Evolutionary conservation across 2,329 filamentous ascomycete genomes (phyloP).

Genomic region (Aspergillus sp.): DNA sequence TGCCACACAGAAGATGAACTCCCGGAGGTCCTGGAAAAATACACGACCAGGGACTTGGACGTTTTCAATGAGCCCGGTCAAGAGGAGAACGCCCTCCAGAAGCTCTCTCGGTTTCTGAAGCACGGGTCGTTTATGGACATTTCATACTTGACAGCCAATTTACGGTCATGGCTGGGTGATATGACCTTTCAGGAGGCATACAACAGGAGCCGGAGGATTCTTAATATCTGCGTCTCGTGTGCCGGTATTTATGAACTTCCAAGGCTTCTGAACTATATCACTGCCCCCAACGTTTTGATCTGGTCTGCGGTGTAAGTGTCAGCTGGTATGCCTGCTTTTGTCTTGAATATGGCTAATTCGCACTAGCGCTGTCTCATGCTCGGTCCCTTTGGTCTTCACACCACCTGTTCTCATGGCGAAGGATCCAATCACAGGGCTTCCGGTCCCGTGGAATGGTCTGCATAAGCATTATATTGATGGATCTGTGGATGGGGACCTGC

Average conservation of each 20-base stretch:
- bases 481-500: conserved; percentile 90
- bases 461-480: conserved; percentile 90
- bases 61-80: conserved; percentile 70
- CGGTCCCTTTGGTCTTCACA: conserved; percentile 82
- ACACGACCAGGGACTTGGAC: conserved; percentile 75
- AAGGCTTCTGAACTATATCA: conserved; percentile 85
- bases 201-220: conserved; percentile 84
- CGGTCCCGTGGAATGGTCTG: conserved; percentile 80
- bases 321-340: not conserved
- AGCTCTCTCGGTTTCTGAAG: conserved; percentile 72
- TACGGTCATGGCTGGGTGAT: conserved; percentile 77
- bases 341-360: conserved; percentile 10
- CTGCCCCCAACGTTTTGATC: conserved; percentile 89
- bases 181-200: conserved; percentile 96
- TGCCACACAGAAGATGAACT: conserved; percentile 76
- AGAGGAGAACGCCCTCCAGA: conserved; percentile 64
- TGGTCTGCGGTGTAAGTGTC: conserved; percentile 78
- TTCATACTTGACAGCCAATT: conserved; percentile 73
- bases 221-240: conserved; percentile 92
- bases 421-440: conserved; percentile 74
- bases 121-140: conserved; percentile 84
- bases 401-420: conserved; percentile 78
- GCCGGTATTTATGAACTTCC: conserved; percentile 85
- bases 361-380: conserved; percentile 78
- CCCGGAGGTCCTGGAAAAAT: conserved; percentile 64